Evolutionary conservation across 768 basidiomycete species (phyloP), one percentile per base, ranked within the genome.

Genomic region (Roridomyces roridus): DNA sequence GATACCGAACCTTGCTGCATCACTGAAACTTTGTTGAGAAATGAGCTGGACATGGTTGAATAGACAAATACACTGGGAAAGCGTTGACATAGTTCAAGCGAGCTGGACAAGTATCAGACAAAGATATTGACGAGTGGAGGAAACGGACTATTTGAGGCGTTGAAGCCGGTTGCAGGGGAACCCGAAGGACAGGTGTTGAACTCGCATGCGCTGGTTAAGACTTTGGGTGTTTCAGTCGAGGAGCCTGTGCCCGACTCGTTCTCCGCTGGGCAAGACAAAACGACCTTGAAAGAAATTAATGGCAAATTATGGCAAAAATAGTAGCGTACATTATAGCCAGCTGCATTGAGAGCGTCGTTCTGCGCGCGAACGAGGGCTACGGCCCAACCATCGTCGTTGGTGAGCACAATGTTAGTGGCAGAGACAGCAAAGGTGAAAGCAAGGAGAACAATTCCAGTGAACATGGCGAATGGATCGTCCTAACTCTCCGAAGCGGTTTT

Each of bases 221-320:
- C 48, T 7, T 65, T 70, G 1, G 82, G 75, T 8, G 75, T 68
- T 5, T 68, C 62, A 6, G 75, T 74, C 4, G 71, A 72, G 6
- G 77, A 77, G 14, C 81, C 80, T 1, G 79, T 76, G 7, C 80
- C 82, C 14, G 80, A 81, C 55, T 74, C 60, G 64, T 82, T 77
- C 35, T 72, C 68, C 7, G 82, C 77, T 0, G 82, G 81, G 6
- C 74, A 72, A 17, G 80, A 82, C 5, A 83, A 64, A n/a, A 82
- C 66, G 14, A 80, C 77, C 80, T 82, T 7, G 29, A 31, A 42
- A 15, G 2, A 12, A 42, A 41, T 35, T 6, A 11, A 2, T n/a
- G 1, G 25, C 17, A 53, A 21, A 17, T n/a, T n/a, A n/a, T n/a
- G n/a, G n/a, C 10, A 39, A 23, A 6, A 10, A 4, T 31, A n/a